Evolutionary conservation across 2,329 filamentous ascomycete genomes (phyloP).

Genomic region (Paracoccidioides lutzii): DNA sequence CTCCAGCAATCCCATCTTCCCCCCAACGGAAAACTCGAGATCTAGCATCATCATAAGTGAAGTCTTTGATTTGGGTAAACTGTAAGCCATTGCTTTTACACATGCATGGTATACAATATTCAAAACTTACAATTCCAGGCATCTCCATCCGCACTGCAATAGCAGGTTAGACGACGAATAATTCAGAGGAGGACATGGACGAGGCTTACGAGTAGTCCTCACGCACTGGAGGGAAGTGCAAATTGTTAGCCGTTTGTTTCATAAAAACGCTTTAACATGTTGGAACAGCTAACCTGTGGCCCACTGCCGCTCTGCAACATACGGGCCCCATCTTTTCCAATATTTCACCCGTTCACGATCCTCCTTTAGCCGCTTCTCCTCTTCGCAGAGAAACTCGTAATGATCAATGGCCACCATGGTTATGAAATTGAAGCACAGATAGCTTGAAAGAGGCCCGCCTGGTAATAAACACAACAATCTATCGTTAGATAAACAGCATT

Average conservation of each 20-base stretch:
- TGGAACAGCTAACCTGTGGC: slow-evolving; percentile 55
- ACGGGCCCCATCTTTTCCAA: slow-evolving; percentile 98
- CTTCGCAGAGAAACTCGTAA: slow-evolving; percentile 74
- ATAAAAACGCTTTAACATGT: background rate
- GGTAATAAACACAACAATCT: background rate
- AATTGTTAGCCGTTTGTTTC: slow-evolving; percentile 17
- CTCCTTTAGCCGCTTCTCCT: slow-evolving; percentile 80
- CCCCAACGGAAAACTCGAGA: slow-evolving; percentile 89
- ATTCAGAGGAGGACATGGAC: slow-evolving; percentile 4
- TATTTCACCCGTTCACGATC: slow-evolving; percentile 75
- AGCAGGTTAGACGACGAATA: slow-evolving; percentile 8
- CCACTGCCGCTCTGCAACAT: slow-evolving; percentile 90
- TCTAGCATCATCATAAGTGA: slow-evolving; percentile 82
- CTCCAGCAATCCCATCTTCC: slow-evolving; percentile 91
- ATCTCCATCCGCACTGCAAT: slow-evolving; percentile 61
- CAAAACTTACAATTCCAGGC: slow-evolving; percentile 76
- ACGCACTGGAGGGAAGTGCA: slow-evolving; percentile 44
- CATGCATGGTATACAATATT: slow-evolving; percentile 4
- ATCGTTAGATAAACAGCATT: background rate
- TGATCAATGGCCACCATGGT: slow-evolving; percentile 81
- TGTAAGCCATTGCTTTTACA: background rate
- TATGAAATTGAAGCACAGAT: background rate
- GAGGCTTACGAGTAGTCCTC: slow-evolving; percentile 70
- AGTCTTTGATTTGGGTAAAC: slow-evolving; percentile 46
- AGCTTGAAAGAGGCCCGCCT: background rate